phyloP scores from a whole-genome alignment of 176 grass and related monocot genomes.

The Coix lacrymajobi region DNA sequence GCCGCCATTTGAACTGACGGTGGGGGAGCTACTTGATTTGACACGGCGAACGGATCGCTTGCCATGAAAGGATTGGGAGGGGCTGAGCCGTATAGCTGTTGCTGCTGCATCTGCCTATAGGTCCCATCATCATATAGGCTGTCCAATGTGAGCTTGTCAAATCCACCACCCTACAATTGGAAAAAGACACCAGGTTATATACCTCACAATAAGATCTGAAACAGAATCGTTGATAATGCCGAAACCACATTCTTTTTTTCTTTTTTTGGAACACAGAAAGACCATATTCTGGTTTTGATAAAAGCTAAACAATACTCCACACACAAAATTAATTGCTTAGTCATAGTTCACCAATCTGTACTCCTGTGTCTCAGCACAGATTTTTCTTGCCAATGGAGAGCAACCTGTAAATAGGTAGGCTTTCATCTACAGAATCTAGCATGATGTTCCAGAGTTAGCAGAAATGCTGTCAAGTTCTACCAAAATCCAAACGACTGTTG shows the following conservation, averaged over 20 bases:
- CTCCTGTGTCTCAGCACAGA: not conserved
- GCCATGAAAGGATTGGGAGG: slow-evolving; percentile 80
- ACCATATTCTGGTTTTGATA: not conserved
- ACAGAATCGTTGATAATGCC: not conserved
- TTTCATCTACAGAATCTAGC: slow-evolving; percentile 6
- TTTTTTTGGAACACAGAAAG: not conserved
- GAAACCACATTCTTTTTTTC: not conserved
- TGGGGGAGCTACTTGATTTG: slow-evolving; percentile 60
- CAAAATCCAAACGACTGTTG: not conserved
- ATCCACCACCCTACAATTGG: slow-evolving; percentile 56
- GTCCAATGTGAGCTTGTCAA: slow-evolving; percentile 71
- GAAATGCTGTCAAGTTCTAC: not conserved
- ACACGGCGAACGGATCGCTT: slow-evolving; percentile 56
- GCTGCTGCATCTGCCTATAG: slow-evolving; percentile 72
- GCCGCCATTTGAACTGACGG: slow-evolving; percentile 69
- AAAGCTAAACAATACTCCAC: not conserved
- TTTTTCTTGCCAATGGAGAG: not conserved
- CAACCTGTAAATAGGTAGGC: not conserved
- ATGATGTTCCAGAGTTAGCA: not conserved
- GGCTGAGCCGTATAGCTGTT: slow-evolving; percentile 51
- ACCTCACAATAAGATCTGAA: not conserved
- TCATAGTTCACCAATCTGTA: not conserved
- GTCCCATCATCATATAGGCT: slow-evolving; percentile 72
- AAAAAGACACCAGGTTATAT: not conserved
- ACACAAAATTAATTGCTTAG: not conserved